These are phyloP conservation scores for Lotus japonicus DNA, from an alignment of 306 rosid species.

Conservation along the genomic window DNA sequence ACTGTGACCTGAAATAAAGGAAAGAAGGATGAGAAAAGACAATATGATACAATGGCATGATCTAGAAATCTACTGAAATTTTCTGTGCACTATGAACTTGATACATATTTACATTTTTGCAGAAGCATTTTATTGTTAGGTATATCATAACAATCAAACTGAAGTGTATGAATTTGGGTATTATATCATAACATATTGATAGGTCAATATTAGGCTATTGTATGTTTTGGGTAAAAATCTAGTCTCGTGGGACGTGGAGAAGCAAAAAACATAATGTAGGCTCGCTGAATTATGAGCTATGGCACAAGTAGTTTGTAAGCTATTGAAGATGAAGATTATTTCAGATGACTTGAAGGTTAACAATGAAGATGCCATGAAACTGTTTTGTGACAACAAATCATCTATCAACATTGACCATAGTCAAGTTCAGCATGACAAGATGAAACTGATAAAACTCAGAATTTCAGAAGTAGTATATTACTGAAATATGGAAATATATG, in stretches of 20 bases:
- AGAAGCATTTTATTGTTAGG: not conserved
- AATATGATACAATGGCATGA: not conserved
- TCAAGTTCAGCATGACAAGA: not conserved
- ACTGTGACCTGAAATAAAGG: conserved; percentile 48
- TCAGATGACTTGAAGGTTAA: not conserved
- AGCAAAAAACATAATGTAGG: too few relatives aligned
- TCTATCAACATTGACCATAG: not conserved
- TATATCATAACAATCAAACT: not conserved
- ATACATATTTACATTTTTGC: not conserved
- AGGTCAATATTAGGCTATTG: too few relatives aligned
- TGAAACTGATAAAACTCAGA: too few relatives aligned
- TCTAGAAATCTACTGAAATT: not conserved
- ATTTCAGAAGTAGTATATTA: too few relatives aligned
- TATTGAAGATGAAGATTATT: not conserved
- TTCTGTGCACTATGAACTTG: not conserved
- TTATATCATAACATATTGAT: too few relatives aligned
- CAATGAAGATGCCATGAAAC: not conserved
- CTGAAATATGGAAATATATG: too few relatives aligned
- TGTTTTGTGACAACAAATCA: not conserved
- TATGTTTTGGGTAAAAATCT: too few relatives aligned
- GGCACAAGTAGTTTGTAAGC: not conserved
- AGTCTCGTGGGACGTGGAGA: too few relatives aligned
- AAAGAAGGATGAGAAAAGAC: not conserved
- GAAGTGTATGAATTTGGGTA: not conserved
- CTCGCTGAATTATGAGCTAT: too few relatives aligned